Percentiles rank a stretch among this genome's conserved stretches.
Evolutionary conservation across 176 grass and related monocot species (phyloP).

Genomic region (Thalia dealbata): DNA sequence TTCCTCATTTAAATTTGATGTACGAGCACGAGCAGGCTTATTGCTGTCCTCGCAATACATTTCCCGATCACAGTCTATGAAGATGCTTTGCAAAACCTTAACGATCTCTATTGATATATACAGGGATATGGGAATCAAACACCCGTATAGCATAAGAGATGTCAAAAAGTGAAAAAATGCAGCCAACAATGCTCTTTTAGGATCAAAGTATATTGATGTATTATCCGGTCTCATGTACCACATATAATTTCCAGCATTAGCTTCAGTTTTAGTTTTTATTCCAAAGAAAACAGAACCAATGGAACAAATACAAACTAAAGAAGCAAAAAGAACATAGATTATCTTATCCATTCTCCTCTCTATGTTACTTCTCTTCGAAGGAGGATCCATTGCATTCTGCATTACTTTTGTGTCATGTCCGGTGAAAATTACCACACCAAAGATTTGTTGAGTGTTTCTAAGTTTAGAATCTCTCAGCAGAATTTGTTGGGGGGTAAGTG

Average conservation of each 20-base stretch:
- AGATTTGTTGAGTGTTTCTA: conserved; percentile 65
- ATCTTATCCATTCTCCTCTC: conserved; percentile 80
- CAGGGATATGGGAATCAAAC: conserved; percentile 87
- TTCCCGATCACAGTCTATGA: conserved; percentile 69
- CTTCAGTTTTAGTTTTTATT: conserved; percentile 37
- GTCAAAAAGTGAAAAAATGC: conserved; percentile 66
- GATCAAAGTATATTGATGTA: conserved; percentile 32
- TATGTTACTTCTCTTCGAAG: conserved; percentile 77
- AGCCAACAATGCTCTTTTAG: conserved; percentile 25
- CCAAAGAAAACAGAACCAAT: conserved; percentile 67
- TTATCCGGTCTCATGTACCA: conserved; percentile 85
- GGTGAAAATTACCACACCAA: conserved; percentile 64
- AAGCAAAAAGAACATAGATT: conserved; percentile 56
- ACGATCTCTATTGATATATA: conserved; percentile 97
- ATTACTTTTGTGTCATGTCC: conserved; percentile 96
- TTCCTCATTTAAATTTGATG: conserved; percentile 93
- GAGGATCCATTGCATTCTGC: conserved; percentile 71
- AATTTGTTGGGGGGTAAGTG: conserved; percentile 65
- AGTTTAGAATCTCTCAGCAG: conserved; percentile 90
- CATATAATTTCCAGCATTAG: conserved; percentile 34
- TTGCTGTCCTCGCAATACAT: conserved; percentile 75
- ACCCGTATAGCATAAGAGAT: conserved; percentile 66
- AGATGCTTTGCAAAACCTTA: conserved; percentile 67
- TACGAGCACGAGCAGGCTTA: conserved; percentile 67
- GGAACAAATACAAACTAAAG: conserved; percentile 42